Percentiles rank a stretch among this genome's conserved stretches.
Evolutionary conservation across 345 rosid genomes (phyloP).

Genomic region (Physaria fendleri): DNA sequence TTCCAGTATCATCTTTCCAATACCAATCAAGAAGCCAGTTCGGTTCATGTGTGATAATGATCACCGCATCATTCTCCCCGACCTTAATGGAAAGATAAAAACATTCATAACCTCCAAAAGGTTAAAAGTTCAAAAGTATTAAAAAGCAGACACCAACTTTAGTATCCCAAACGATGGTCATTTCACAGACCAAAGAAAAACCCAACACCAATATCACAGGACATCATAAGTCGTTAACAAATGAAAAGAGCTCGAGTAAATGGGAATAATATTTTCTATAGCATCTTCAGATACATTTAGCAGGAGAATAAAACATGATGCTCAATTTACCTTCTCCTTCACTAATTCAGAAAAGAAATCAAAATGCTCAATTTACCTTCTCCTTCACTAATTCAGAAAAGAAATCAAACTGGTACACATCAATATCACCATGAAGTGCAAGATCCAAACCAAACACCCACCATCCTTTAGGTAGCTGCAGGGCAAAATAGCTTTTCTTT

Average conservation of each 20-base stretch:
- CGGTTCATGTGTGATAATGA: slow-evolving; percentile 85
- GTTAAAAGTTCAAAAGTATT: neutral
- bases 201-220: neutral
- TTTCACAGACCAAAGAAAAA: neutral
- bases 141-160: neutral
- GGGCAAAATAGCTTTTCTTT: slow-evolving; percentile 88
- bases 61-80: slow-evolving; percentile 69
- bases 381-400: slow-evolving; percentile 60
- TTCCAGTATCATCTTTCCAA: slow-evolving; percentile 59
- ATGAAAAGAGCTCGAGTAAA: slow-evolving; percentile 1
- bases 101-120: neutral
- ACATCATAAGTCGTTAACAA: neutral
- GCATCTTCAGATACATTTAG: neutral
- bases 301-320: neutral
- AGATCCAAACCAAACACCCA: slow-evolving; percentile 96
- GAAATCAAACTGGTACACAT: slow-evolving; percentile 89
- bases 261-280: neutral
- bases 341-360: slow-evolving; percentile 72
- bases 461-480: slow-evolving; percentile 88
- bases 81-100: slow-evolving; percentile 38
- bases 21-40: slow-evolving; percentile 95
- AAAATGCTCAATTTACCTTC: slow-evolving; percentile 98
- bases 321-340: slow-evolving; percentile 52
- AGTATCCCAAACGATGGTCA: neutral
- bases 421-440: slow-evolving; percentile 91